Conservation (phyloP, 228 moss, liverwort and hornwort species). For the Sphagnum fallax region DNA sequence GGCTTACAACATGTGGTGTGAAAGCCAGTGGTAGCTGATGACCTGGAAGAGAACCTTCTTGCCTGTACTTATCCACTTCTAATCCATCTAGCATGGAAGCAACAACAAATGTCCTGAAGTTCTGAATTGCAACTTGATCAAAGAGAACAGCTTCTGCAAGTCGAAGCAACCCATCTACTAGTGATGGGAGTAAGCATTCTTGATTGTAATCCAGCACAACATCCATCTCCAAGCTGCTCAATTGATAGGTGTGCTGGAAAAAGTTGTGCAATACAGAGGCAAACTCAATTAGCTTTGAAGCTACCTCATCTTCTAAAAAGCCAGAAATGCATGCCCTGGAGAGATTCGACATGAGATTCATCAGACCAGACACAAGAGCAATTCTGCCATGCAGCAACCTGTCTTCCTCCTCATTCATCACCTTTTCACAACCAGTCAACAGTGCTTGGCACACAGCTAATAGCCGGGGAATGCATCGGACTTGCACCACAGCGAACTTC, state of each 20-base stretch:
- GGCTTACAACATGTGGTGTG: conserved; percentile 79
- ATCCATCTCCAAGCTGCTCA: conserved; percentile 68
- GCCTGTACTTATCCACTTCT: conserved; percentile 56
- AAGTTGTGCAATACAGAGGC: conserved; percentile 56
- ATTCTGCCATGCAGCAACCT: conserved; percentile 71
- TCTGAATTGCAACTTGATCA: conserved; percentile 57
- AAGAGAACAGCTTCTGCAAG: conserved; percentile 52
- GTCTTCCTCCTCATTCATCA: conserved; percentile 75
- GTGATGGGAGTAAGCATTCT: conserved; percentile 65
- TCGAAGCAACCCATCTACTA: conserved; percentile 81
- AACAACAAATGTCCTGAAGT: conserved; percentile 69
- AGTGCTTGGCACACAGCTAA: conserved; percentile 62
- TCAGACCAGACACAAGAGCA: conserved; percentile 53
- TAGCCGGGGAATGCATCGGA: conserved; percentile 71
- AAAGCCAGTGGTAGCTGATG: conserved; percentile 82
- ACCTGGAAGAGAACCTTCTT: conserved; percentile 54
- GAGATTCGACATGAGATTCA: conserved; percentile 57
- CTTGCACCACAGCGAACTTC: conserved; percentile 67
- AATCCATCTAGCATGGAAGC: conserved; percentile 76
- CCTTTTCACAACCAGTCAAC: conserved; percentile 58
- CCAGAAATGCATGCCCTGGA: conserved; percentile 44
- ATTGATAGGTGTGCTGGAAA: conserved; percentile 70
- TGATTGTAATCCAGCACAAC: conserved; percentile 62
- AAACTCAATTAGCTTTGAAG: conserved; percentile 46
- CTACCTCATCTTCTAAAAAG: conserved; percentile 48